Evolutionary conservation across 441 rosid species (phyloP).

Genomic region (Eruca vesicaria): DNA sequence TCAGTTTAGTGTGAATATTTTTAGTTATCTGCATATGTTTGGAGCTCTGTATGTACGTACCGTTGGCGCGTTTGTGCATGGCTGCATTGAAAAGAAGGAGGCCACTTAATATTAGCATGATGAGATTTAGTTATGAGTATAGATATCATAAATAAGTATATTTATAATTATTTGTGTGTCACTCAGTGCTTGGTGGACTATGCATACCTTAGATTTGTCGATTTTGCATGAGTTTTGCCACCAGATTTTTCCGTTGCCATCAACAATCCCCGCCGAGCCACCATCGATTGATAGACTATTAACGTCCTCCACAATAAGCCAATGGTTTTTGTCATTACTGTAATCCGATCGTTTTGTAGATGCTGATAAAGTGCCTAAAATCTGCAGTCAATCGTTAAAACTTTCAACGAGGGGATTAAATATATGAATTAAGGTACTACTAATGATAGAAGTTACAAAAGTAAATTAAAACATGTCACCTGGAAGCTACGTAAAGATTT

Average conservation of each 20-base stretch:
- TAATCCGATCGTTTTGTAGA: constrained; percentile 56
- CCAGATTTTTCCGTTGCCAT: constrained; percentile 89
- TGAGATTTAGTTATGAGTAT: not conserved
- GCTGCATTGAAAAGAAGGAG: constrained; percentile 42
- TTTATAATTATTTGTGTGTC: not conserved
- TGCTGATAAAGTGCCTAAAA: constrained; percentile 65
- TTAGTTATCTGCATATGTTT: not conserved
- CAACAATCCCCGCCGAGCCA: constrained; percentile 65
- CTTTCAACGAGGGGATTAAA: not conserved
- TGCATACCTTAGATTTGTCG: constrained; percentile 50
- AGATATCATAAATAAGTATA: not conserved
- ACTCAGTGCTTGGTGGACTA: not conserved
- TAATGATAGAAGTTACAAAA: not conserved
- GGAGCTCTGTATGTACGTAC: constrained; percentile 37
- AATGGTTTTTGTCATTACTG: constrained; percentile 48
- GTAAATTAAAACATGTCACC: constrained; percentile 36
- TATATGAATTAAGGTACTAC: not conserved
- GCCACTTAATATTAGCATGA: constrained; percentile 4
- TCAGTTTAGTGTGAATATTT: not conserved
- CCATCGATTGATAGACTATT: constrained; percentile 54
- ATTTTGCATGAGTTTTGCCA: constrained; percentile 89
- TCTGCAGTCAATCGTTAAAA: constrained; percentile 35
- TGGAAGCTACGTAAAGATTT: constrained; percentile 45
- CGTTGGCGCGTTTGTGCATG: constrained; percentile 80
- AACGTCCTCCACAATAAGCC: constrained; percentile 59